Conservation (phyloP, 2,329 filamentous ascomycete species). For the Ascochyta lentis region DNA sequence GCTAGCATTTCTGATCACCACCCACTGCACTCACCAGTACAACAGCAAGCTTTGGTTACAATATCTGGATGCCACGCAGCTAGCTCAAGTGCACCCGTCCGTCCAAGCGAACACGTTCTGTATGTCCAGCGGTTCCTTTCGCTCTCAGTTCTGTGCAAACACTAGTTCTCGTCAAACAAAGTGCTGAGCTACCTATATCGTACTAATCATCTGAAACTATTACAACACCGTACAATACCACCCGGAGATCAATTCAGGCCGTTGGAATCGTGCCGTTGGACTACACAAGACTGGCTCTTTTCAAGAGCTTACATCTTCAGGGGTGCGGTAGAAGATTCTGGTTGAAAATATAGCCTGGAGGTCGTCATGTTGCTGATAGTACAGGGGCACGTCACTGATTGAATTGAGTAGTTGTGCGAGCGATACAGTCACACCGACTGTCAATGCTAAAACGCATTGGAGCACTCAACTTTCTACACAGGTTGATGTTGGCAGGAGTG, state of each 20-base stretch:
- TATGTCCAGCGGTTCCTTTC: neutral
- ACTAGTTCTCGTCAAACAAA: neutral
- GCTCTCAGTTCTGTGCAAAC: neutral
- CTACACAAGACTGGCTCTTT: neutral
- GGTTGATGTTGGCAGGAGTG: neutral
- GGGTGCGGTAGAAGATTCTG: neutral
- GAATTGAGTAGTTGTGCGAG: neutral
- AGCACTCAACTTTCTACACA: too few relatives aligned
- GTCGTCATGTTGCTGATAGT: neutral
- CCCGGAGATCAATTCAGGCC: neutral
- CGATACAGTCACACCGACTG: neutral
- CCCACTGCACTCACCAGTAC: neutral
- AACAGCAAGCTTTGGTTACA: neutral
- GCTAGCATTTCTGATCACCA: neutral
- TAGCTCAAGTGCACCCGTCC: neutral
- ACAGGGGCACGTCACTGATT: neutral
- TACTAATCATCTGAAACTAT: neutral
- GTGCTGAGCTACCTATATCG: neutral
- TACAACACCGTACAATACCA: neutral
- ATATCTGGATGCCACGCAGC: neutral
- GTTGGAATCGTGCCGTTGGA: neutral
- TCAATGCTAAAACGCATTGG: neutral
- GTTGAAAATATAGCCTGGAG: neutral
- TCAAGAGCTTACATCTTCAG: neutral
- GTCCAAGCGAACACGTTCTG: neutral